Evolutionary conservation across 345 rosid species (phyloP), one percentile per base, ranked within the genome.

Genomic region (Capsella bursapastoris): DNA sequence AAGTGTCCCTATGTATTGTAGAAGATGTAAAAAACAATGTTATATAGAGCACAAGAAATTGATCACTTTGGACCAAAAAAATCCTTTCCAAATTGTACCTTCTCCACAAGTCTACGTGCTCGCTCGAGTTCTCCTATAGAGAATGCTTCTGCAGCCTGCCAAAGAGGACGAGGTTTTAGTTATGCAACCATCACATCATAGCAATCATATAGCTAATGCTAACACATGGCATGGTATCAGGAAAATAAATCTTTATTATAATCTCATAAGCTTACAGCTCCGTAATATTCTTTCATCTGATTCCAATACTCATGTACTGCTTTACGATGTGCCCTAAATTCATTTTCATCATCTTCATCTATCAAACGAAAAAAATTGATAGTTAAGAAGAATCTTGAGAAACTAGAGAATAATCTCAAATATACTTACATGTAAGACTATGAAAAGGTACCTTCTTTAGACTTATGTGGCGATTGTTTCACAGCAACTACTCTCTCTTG

Each of bases 91-190:
- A n/a, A 50, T 65, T 50, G 41, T 75, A 87, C 92, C 75, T 84
- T 18, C 58, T 79, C 78, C 66, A 80, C 70, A 5, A 89, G 85
- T 78, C 79, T 85, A 72, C 68, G 52, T 51, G 90, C 88, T 50
- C 71, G 83, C 69, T 76, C 87, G 53, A 81, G 5, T 52, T 89
- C 88, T 65, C 85, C 85, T 51, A 71, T 79, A 2, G 64, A 51
- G 73, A 76, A 87, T 61, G 96, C 90, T 66, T 71, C 79, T 53
- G 69, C 83, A 77, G 90, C 90, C 96, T 89, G 85, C 65, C 71
- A 64, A 56, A 64, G 51, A 68, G 48, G 29, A 48, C 29, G 50
- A 59, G 27, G 52, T 41, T 52, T 66, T 70, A 37, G 66, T 56
- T 73, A 31, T 40, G 67, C 66, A 64, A 56, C 63, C 69, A 69